Conservation (phyloP, 177 flowering plant genomes). For the Vitis hybrid region DNA sequence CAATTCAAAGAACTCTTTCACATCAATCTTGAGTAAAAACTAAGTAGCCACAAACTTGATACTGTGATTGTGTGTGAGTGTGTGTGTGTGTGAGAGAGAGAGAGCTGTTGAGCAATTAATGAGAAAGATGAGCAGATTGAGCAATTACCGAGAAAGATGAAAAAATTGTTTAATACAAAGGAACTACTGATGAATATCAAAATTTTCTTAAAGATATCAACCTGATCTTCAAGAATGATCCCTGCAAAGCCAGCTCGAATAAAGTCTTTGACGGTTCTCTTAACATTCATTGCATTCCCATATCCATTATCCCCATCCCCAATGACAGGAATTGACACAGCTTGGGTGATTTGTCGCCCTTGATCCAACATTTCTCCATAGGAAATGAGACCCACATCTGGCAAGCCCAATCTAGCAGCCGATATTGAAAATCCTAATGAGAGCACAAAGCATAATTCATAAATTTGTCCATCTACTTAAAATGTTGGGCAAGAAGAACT, state of each 20-base stretch:
- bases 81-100: background rate
- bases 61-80: too few relatives aligned
- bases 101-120: background rate
- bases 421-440: constrained; percentile 78
- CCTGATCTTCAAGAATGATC: constrained; percentile 95
- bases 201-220: constrained; percentile 14
- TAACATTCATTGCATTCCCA: constrained; percentile 96
- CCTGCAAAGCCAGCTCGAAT: constrained; percentile 93
- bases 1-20: too few relatives aligned
- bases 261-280: constrained; percentile 90
- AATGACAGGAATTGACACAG: constrained; percentile 89
- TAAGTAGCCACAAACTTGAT: too few relatives aligned
- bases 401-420: constrained; percentile 83
- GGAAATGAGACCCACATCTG: constrained; percentile 84
- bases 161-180: background rate
- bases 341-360: constrained; percentile 77
- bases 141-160: background rate
- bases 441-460: constrained; percentile 4
- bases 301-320: constrained; percentile 99
- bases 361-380: constrained; percentile 97
- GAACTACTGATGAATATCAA: background rate
- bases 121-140: background rate
- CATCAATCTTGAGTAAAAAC: too few relatives aligned
- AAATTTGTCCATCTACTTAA: background rate
- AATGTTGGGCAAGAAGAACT: background rate